phyloP scores from a whole-genome alignment of 805 yeast species.

The Ogataea henricii region DNA sequence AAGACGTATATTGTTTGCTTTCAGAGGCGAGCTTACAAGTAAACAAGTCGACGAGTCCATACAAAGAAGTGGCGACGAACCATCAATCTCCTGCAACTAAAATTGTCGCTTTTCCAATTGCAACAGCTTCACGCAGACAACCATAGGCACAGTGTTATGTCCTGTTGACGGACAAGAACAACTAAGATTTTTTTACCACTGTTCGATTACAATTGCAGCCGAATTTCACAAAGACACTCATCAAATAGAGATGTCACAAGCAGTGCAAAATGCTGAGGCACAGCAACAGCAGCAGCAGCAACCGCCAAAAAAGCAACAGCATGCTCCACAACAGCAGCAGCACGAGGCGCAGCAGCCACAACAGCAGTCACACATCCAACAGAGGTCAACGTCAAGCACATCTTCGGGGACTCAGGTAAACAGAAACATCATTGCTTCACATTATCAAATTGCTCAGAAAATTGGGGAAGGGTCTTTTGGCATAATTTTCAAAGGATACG shows the following conservation, averaged over 20 bases:
- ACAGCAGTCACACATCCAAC: conserved; percentile 7
- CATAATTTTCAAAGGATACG: conserved; percentile 78
- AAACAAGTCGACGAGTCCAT: background rate
- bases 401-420: conserved; percentile 23
- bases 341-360: background rate
- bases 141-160: background rate
- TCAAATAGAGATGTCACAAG: conserved; percentile 1
- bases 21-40: conserved; percentile 1
- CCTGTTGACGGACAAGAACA: background rate
- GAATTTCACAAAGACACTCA: background rate
- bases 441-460: conserved; percentile 78
- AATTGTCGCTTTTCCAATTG: background rate
- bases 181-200: background rate
- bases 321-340: conserved; percentile 1
- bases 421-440: conserved; percentile 50
- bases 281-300: conserved; percentile 10
- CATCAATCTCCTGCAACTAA: too few relatives aligned
- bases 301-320: background rate
- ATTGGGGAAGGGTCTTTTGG: conserved; percentile 91
- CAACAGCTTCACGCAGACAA: background rate
- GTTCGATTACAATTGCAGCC: background rate
- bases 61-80: background rate
- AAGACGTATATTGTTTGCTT: background rate
- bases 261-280: background rate
- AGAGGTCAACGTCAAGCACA: conserved; percentile 22